Evolutionary conservation across 805 yeast species (phyloP), one percentile per base, ranked within the genome.

Genomic region (Yamadazyma insecticola): DNA sequence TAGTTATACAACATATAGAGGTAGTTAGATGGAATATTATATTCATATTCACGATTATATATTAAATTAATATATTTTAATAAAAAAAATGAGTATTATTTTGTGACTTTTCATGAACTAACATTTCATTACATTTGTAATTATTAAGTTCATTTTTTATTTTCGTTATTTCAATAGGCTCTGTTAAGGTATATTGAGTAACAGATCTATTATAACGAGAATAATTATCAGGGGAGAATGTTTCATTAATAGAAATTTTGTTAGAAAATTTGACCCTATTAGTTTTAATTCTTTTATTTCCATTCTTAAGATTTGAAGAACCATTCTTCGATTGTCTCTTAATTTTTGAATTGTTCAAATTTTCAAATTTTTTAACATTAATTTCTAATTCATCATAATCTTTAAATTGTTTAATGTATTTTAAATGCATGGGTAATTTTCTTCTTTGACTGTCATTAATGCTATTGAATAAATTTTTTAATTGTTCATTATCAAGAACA

Each of bases 1-100:
- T 58, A 81, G 95, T 20, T 89, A 88, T 60, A 76, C 95, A 5
- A 89, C 97, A 0, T 89, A 89, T 61, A 72, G 97, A 35, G 97
- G 97, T 2, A 76, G 84, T 49, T 81, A 43, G 29, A 14, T 15
- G n/a, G n/a, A n/a, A n/a, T n/a, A n/a, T n/a, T n/a, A n/a, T n/a
- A n/a, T n/a, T n/a, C n/a, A n/a, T n/a, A n/a, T n/a, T n/a, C n/a
- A n/a, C n/a, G n/a, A n/a, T n/a, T n/a, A n/a, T n/a, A n/a, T n/a
- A n/a, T n/a, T n/a, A n/a, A 19, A 11, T n/a, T n/a, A n/a, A n/a
- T n/a, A 12, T 15, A 35, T 22, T 47, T 31, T 60, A 67, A 40
- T 64, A 69, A 49, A 79, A 81, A 51, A 72, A 78, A 47, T 83
- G 90, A 6, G 90, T 83, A 50, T 76, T 72, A 18, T 58, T 53